These are phyloP conservation scores for Aureoboletus auriporus DNA, from an alignment of 768 basidiomycete genomes.

Conservation along the genomic window DNA sequence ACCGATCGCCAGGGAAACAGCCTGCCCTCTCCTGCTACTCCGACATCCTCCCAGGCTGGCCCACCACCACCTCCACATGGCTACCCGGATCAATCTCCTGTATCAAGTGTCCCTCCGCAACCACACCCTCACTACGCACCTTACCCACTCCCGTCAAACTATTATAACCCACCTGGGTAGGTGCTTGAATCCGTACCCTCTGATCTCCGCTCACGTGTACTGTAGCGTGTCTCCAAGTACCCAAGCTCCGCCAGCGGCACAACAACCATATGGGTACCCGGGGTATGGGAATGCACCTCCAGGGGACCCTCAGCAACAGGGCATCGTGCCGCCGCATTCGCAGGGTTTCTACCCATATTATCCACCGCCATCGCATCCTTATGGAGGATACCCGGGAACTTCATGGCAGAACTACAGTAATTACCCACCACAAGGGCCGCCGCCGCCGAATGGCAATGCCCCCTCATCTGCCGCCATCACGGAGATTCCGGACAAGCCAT, in stretches of 20 bases:
- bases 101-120: constrained; percentile 21
- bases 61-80: constrained; percentile 21
- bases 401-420: constrained; percentile 27
- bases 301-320: constrained; percentile 26
- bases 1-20: constrained; percentile 23
- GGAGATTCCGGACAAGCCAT: constrained; percentile 24
- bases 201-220: constrained; percentile 13
- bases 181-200: constrained; percentile 1
- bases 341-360: constrained; percentile 33
- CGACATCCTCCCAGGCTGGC: constrained; percentile 24
- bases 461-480: constrained; percentile 12
- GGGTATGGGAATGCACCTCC: constrained; percentile 18
- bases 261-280: constrained; percentile 22
- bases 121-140: constrained; percentile 30
- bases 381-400: constrained; percentile 26
- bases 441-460: constrained; percentile 15
- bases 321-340: constrained; percentile 15
- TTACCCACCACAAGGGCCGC: constrained; percentile 27
- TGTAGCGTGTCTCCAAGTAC: constrained; percentile 18
- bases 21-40: constrained; percentile 28
- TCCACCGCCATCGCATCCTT: constrained; percentile 25
- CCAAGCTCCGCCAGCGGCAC: constrained; percentile 16
- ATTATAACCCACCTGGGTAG: constrained; percentile 30
- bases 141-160: constrained; percentile 30
- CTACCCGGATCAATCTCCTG: constrained; percentile 27